Conservation (phyloP, 148 eudicot genomes). For the Persicaria maculosa region DNA sequence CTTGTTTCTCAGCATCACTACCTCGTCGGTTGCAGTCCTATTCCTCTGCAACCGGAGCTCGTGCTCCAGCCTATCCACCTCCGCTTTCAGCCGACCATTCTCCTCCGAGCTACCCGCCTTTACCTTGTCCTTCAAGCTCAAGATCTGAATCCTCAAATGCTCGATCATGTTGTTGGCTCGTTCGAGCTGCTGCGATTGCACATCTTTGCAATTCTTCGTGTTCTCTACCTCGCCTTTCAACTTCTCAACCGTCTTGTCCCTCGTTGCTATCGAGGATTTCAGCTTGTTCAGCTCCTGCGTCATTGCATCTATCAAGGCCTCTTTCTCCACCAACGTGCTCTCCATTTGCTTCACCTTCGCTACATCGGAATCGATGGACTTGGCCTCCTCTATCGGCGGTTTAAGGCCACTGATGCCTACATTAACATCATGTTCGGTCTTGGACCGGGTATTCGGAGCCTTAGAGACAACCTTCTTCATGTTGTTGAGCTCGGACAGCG, state of each 20-base stretch:
- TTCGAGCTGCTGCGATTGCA: neutral
- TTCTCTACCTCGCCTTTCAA: neutral
- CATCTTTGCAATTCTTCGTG: neutral
- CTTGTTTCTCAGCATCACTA: conserved; percentile 39
- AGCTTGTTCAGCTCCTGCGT: neutral
- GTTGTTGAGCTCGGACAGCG: neutral
- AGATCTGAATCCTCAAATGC: neutral
- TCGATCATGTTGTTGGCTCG: neutral
- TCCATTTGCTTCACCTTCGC: conserved; percentile 5
- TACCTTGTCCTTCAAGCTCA: neutral
- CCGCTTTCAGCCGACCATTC: neutral
- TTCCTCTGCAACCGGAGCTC: conserved; percentile 31
- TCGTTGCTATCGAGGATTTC: too few relatives aligned
- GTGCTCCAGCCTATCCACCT: neutral
- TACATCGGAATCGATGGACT: neutral
- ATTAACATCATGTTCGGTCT: too few relatives aligned
- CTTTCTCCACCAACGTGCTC: neutral
- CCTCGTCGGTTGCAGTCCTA: conserved; percentile 28
- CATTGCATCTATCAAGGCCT: neutral
- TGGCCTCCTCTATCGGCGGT: neutral
- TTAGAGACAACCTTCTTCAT: neutral
- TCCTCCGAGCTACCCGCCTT: neutral
- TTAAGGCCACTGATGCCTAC: neutral
- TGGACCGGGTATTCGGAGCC: too few relatives aligned
- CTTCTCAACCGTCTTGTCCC: neutral